Conservation (phyloP, 2,329 filamentous ascomycete genomes). For the Nothomitra cinnamomea region DNA sequence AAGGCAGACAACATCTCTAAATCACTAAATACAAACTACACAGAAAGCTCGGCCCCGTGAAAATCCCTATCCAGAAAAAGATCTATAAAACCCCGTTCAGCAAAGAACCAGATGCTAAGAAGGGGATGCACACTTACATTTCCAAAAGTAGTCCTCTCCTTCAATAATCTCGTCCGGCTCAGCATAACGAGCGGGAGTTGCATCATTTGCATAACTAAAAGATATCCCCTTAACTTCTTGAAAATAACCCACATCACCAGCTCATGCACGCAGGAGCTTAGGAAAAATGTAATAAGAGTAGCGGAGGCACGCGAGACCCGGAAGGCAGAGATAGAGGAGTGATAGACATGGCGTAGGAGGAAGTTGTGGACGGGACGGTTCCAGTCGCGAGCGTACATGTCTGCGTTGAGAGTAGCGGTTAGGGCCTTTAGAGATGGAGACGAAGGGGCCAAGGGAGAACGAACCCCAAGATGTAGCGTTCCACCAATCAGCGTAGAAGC, state of each 20-base stretch:
- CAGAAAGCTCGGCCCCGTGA: constrained; percentile 52
- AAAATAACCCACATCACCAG: constrained; percentile 69
- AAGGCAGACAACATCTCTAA: constrained; percentile 10
- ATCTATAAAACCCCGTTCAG: neutral
- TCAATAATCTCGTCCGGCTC: constrained; percentile 49
- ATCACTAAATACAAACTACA: constrained; percentile 34
- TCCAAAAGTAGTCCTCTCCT: constrained; percentile 43
- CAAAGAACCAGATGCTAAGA: too few species aligned
- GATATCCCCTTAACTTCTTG: constrained; percentile 57
- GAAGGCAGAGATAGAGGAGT: constrained; percentile 57
- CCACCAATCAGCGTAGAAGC: constrained; percentile 33
- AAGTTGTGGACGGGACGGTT: constrained; percentile 70
- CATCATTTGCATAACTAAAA: constrained; percentile 55
- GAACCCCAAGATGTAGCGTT: constrained; percentile 47
- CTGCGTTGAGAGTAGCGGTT: constrained; percentile 25
- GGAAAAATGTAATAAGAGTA: constrained; percentile 58
- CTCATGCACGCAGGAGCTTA: constrained; percentile 56
- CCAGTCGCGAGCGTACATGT: constrained; percentile 68
- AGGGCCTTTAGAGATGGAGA: constrained; percentile 18
- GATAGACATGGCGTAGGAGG: constrained; percentile 61
- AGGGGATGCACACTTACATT: constrained; percentile 32
- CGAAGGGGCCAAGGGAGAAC: neutral
- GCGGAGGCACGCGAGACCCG: constrained; percentile 53
- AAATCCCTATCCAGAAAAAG: constrained; percentile 63
- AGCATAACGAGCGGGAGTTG: constrained; percentile 55